phyloP scores from a whole-genome alignment of 192 early-diverging fungal genomes.

The Chytriomyces hyalinus region DNA sequence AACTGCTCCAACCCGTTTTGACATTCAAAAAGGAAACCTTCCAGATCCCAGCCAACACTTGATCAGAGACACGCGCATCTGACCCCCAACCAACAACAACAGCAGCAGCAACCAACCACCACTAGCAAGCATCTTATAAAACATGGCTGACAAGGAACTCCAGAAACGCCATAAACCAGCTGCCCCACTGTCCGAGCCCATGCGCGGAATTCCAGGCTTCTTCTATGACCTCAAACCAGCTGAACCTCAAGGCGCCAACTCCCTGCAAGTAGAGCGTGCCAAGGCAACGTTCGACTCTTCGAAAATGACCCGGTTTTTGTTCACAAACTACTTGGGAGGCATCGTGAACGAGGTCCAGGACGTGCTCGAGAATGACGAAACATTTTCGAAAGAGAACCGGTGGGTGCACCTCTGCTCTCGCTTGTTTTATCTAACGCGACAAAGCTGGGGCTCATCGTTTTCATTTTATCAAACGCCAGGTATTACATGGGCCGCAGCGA shows the following conservation, averaged over 20 bases:
- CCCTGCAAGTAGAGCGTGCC: conserved; percentile 69
- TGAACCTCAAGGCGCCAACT: conserved; percentile 36
- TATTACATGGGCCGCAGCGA: conserved; percentile 77
- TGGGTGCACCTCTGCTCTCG: not conserved
- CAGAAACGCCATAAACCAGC: not conserved
- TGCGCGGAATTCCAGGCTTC: conserved; percentile 25
- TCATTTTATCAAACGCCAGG: conserved; percentile 25
- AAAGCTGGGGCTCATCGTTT: not conserved
- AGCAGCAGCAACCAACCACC: no score
- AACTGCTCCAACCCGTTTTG: no score
- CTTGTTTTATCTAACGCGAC: no score
- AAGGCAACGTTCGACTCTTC: conserved; percentile 68
- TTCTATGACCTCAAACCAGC: conserved; percentile 36
- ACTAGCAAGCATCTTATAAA: no score
- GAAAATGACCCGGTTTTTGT: conserved; percentile 71
- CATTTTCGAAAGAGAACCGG: conserved; percentile 68
- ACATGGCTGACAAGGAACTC: not conserved
- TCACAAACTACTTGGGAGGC: conserved; percentile 67
- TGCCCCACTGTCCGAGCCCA: not conserved
- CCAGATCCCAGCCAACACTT: no score
- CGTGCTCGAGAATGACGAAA: conserved; percentile 71
- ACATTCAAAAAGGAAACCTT: no score
- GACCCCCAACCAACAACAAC: no score
- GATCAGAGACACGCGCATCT: no score
- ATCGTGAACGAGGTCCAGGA: conserved; percentile 61